Evolutionary conservation across 345 rosid genomes (phyloP).

Genomic region (Viola odorata): DNA sequence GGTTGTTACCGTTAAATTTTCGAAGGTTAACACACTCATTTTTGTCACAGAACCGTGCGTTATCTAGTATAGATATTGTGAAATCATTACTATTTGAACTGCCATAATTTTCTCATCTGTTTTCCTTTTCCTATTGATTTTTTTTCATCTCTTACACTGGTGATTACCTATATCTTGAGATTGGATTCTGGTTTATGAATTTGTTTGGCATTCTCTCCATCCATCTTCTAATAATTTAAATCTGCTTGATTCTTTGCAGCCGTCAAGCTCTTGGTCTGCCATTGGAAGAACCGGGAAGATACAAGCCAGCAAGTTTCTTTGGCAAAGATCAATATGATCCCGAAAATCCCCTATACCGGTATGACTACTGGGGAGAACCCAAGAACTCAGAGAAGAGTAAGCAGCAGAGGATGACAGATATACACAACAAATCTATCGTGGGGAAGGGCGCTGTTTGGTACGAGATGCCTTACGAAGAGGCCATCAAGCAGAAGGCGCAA

Average conservation of each 20-base stretch:
- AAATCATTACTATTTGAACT: too few species aligned
- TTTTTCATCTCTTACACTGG: too few species aligned
- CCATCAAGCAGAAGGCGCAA: conserved; percentile 48
- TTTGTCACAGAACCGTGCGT: too few species aligned
- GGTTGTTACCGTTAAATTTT: too few species aligned
- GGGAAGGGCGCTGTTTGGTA: conserved; percentile 81
- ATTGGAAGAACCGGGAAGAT: conserved; percentile 90
- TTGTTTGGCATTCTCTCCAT: too few species aligned
- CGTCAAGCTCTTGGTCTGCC: conserved; percentile 87
- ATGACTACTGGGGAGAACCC: conserved; percentile 96
- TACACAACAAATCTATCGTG: conserved; percentile 76
- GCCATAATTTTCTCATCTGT: too few species aligned
- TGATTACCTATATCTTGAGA: too few species aligned
- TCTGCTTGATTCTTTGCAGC: conserved; percentile 30
- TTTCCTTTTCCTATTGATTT: too few species aligned
- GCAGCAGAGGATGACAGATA: conserved; percentile 62
- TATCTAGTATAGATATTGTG: too few species aligned
- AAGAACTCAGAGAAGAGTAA: conserved; percentile 82
- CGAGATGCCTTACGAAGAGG: conserved; percentile 76
- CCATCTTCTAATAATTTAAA: neutral
- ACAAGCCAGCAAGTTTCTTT: conserved; percentile 66
- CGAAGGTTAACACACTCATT: too few species aligned
- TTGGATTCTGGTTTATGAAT: too few species aligned
- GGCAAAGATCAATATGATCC: conserved; percentile 92
- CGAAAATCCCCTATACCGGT: conserved; percentile 61